phyloP scores from a whole-genome alignment of 1,139 yeast species.

The Candida pseudoviswanathii region DNA sequence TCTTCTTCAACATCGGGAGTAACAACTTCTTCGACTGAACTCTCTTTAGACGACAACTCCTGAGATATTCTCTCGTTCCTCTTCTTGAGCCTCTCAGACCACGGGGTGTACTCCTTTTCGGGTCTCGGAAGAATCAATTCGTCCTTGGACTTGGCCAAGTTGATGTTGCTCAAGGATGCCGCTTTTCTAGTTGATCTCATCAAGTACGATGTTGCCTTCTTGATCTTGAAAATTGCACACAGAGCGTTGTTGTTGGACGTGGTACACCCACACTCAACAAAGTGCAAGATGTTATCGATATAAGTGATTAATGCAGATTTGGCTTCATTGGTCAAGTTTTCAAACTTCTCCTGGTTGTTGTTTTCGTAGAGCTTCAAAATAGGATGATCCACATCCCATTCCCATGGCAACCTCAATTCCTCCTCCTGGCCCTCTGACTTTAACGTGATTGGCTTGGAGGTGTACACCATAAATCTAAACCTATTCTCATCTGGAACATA shows the following conservation, averaged over 20 bases:
- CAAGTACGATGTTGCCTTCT: conserved; percentile 60
- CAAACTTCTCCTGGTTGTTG: conserved; percentile 42
- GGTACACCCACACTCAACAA: conserved; percentile 73
- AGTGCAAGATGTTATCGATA: conserved; percentile 57
- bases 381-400: conserved; percentile 84
- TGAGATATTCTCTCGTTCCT: conserved; percentile 26
- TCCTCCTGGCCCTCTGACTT: conserved; percentile 38
- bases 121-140: conserved; percentile 39
- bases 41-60: conserved; percentile 6
- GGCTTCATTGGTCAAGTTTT: conserved; percentile 49
- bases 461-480: conserved; percentile 59
- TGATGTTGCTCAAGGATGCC: conserved; percentile 42
- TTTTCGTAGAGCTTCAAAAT: conserved; percentile 51
- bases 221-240: conserved; percentile 62
- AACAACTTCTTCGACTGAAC: neutral
- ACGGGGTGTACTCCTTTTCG: conserved; percentile 37
- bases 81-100: conserved; percentile 38
- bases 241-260: conserved; percentile 35
- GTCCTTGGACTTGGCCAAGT: conserved; percentile 42
- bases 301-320: conserved; percentile 59
- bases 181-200: conserved; percentile 60
- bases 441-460: conserved; percentile 53
- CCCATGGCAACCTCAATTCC: conserved; percentile 83
- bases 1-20: conserved; percentile 12
- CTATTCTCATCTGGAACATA: conserved; percentile 45